A percentile compares a stretch with the other conserved stretches of the same genome.
Conservation (phyloP, 1,139 yeast species). For the Chernovozyma sophiae-reginae region DNA sequence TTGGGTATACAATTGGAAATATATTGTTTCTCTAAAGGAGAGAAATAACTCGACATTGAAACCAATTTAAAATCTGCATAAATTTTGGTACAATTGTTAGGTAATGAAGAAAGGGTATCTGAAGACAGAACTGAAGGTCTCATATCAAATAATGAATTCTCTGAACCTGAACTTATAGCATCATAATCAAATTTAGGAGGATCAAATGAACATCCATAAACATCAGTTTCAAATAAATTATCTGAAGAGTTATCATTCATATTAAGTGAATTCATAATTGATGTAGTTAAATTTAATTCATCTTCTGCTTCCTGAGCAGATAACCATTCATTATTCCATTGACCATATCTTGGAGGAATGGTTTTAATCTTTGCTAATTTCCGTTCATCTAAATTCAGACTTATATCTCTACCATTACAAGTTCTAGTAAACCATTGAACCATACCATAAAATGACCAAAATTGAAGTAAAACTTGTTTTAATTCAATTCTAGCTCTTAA, state of each 20-base stretch:
- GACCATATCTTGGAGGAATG: conserved; percentile 25
- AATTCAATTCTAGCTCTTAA: conserved; percentile 39
- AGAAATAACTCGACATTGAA: conserved; percentile 23
- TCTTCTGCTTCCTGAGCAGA: conserved; percentile 1
- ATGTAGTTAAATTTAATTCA: background rate
- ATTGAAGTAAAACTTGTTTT: conserved; percentile 37
- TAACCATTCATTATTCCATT: conserved; percentile 19
- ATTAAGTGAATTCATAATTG: background rate
- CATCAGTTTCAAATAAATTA: background rate
- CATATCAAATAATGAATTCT: conserved; percentile 4
- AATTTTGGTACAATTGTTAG: conserved; percentile 3
- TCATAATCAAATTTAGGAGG: background rate
- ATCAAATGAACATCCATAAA: background rate
- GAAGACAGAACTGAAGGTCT: conserved; percentile 6
- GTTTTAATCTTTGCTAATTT: conserved; percentile 26
- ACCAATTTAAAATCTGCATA: conserved; percentile 18
- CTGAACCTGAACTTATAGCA: conserved; percentile 5
- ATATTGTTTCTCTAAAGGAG: conserved; percentile 30
- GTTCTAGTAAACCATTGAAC: conserved; percentile 38
- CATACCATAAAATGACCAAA: conserved; percentile 42
- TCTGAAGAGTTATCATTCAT: background rate
- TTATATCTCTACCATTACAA: conserved; percentile 33
- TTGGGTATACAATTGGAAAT: conserved; percentile 38
- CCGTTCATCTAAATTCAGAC: conserved; percentile 31
- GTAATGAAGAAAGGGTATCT: conserved; percentile 3